Conservation (phyloP, 495 filamentous ascomycete species). For the Penicillium taxi region DNA sequence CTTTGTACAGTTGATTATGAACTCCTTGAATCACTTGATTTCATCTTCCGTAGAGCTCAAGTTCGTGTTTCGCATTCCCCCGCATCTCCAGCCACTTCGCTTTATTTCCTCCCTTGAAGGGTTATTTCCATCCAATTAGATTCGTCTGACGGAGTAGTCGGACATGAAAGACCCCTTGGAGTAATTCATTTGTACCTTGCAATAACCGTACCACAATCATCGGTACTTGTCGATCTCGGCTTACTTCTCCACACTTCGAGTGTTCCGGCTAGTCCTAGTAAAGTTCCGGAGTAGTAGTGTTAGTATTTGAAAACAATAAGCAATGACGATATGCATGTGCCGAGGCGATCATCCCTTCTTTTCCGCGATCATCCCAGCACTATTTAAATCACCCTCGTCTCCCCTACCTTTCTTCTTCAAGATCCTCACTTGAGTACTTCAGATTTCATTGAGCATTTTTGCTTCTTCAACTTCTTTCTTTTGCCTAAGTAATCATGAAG, state of each 20-base stretch:
- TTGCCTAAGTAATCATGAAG: conserved; percentile 27
- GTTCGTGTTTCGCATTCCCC: background rate
- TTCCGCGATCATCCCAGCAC: background rate
- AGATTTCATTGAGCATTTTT: no score
- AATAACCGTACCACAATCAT: background rate
- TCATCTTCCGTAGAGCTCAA: background rate
- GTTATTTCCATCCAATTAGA: no score
- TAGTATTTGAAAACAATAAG: no score
- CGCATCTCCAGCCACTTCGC: conserved; percentile 6
- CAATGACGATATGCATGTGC: no score
- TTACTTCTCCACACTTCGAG: conserved; percentile 14
- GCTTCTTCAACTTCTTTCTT: background rate
- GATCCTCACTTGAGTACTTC: conserved; percentile 7
- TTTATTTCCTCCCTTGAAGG: conserved; percentile 5
- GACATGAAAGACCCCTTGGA: background rate
- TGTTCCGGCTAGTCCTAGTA: conserved; percentile 4
- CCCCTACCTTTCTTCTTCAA: conserved; percentile 2
- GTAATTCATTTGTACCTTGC: background rate
- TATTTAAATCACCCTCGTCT: conserved; percentile 7
- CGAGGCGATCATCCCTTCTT: background rate
- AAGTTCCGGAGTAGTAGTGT: no score
- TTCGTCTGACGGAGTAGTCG: background rate
- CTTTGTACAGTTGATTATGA: background rate
- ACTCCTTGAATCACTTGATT: no score
- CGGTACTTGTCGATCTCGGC: conserved; percentile 8